A percentile compares a stretch with the other conserved stretches of the same genome.
These are phyloP conservation scores for Kluyveromyces marxianus DNA, from an alignment of 1,139 yeast genomes.

Conservation along the genomic window DNA sequence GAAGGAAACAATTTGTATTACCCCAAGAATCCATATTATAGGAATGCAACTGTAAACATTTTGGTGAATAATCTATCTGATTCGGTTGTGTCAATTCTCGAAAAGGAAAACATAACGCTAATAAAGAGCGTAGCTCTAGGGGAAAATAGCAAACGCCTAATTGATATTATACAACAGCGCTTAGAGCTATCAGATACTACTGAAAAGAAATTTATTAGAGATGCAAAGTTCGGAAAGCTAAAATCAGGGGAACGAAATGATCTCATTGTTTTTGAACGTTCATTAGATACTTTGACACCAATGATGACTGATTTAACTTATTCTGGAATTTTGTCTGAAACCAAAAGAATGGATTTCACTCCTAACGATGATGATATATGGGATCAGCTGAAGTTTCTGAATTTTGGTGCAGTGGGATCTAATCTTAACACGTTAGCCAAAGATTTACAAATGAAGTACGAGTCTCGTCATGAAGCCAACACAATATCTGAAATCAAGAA, in stretches of 20 bases:
- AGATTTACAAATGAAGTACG: conserved; percentile 61
- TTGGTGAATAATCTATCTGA: conserved; percentile 23
- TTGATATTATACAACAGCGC: conserved; percentile 17
- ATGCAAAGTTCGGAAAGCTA: conserved; percentile 28
- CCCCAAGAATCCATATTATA: conserved; percentile 18
- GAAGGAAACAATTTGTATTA: conserved; percentile 20
- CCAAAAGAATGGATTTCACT: conserved; percentile 16
- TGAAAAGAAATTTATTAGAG: conserved; percentile 19
- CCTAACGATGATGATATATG: conserved; percentile 34
- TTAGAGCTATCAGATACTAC: conserved; percentile 10
- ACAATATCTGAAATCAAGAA: conserved; percentile 60
- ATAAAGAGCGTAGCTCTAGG: conserved; percentile 26
- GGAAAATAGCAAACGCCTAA: conserved; percentile 16
- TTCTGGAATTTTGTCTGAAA: conserved; percentile 54
- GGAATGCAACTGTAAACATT: conserved; percentile 21
- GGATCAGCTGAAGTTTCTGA: conserved; percentile 51
- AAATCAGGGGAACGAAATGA: conserved; percentile 39
- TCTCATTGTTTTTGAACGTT: conserved; percentile 70
- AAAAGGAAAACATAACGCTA: conserved; percentile 18
- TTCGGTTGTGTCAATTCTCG: conserved; percentile 17
- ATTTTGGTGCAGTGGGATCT: conserved; percentile 76
- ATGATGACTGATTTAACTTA: conserved; percentile 73
- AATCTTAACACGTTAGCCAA: conserved; percentile 64
- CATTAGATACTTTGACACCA: conserved; percentile 64
- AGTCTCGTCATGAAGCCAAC: conserved; percentile 49